Percentiles rank a stretch among this genome's conserved stretches.
Conservation (phyloP, 2,329 filamentous ascomycete species). For the Alternaria sp. region DNA sequence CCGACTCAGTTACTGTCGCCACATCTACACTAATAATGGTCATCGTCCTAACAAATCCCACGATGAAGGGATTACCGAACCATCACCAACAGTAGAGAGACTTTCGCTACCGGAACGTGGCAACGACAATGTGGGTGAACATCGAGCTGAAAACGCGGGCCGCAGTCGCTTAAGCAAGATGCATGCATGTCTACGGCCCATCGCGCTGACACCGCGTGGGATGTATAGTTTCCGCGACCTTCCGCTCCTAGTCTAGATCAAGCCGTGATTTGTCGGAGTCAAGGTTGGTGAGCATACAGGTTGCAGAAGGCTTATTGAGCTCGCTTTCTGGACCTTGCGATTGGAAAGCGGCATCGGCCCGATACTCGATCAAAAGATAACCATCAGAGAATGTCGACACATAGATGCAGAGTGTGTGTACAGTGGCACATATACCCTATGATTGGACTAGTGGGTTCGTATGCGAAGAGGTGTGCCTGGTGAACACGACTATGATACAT, state of each 20-base stretch:
- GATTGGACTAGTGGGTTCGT: too few species aligned
- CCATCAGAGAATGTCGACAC: too few species aligned
- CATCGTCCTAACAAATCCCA: neutral
- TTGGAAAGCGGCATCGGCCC: neutral
- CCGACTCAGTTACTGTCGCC: neutral
- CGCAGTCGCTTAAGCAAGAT: conserved; percentile 3
- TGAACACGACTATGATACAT: neutral
- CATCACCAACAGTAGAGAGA: accelerated
- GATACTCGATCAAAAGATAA: neutral
- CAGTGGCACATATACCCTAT: accelerated
- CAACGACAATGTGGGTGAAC: neutral
- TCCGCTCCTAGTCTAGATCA: neutral
- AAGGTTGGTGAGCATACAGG: neutral
- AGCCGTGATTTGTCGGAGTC: neutral
- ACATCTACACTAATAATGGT: neutral
- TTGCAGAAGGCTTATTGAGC: neutral
- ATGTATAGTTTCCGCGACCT: neutral
- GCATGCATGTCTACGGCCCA: neutral
- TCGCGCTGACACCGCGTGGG: conserved; percentile 7
- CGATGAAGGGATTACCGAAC: neutral
- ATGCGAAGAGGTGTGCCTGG: neutral
- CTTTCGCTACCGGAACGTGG: accelerated
- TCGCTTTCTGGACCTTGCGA: neutral
- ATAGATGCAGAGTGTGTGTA: too few species aligned
- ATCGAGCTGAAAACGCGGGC: neutral